phyloP scores from a whole-genome alignment of 2,329 filamentous ascomycete genomes.

The Fusarium udum region DNA sequence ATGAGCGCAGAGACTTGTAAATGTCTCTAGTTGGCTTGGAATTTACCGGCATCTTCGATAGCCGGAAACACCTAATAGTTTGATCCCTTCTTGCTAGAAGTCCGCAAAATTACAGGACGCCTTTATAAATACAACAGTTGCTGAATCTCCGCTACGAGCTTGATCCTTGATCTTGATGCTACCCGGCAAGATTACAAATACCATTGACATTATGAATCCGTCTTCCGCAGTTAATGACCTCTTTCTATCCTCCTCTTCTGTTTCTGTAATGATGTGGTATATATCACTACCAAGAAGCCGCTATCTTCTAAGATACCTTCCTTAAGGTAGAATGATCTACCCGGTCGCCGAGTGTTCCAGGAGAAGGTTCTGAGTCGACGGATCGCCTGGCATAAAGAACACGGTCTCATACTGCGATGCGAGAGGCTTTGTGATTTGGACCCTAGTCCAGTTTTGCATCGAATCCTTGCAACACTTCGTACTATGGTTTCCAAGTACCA shows the following conservation, averaged over 20 bases:
- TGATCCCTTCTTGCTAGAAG: neutral
- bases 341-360: neutral
- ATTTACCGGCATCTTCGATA: too few species aligned
- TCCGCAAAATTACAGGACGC: accelerated
- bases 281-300: too few species aligned
- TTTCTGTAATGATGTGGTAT: too few species aligned
- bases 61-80: neutral
- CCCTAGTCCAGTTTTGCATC: neutral
- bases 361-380: neutral
- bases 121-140: too few species aligned
- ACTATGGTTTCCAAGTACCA: neutral
- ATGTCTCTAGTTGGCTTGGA: neutral
- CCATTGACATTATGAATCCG: neutral
- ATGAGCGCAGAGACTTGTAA: slow-evolving; percentile 4
- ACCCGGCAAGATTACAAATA: accelerated
- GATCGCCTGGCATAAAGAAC: neutral
- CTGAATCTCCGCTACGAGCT: neutral
- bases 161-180: accelerated
- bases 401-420: neutral
- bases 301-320: too few species aligned
- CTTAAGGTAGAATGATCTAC: neutral
- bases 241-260: too few species aligned
- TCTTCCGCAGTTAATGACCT: too few species aligned
- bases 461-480: neutral
- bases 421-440: too few species aligned